phyloP scores from a whole-genome alignment of 164 flowering plant species.

The Magnolia officinalis region DNA sequence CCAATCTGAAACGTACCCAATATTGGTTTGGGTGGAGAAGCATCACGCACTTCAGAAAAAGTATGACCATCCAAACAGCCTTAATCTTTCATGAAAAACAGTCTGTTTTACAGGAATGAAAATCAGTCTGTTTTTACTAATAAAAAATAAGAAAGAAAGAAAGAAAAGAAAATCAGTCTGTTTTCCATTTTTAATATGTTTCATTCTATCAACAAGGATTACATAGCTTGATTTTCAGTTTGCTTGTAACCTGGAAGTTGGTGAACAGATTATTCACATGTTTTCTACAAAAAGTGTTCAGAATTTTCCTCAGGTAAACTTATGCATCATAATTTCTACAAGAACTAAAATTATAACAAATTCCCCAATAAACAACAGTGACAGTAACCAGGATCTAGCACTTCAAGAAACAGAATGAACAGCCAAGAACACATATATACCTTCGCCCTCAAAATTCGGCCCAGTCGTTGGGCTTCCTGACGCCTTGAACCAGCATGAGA shows the following conservation, averaged over 20 bases:
- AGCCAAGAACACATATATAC: slow-evolving; percentile 29
- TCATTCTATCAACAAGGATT: no score
- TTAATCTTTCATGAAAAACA: no score
- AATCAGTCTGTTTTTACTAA: no score
- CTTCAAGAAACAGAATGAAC: neutral
- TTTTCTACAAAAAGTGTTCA: neutral
- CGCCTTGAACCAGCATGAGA: slow-evolving; percentile 99
- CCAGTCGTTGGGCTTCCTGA: slow-evolving; percentile 98
- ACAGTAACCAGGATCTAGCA: slow-evolving; percentile 1
- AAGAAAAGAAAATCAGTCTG: no score
- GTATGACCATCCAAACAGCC: no score
- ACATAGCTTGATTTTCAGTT: no score
- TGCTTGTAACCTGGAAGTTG: neutral
- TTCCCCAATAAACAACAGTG: neutral
- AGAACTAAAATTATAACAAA: neutral
- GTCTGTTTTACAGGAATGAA: no score
- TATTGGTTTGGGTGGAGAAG: no score
- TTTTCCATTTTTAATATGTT: no score
- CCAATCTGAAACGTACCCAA: no score
- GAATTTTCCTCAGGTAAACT: neutral
- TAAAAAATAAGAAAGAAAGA: no score
- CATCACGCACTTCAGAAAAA: no score
- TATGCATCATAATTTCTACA: neutral
- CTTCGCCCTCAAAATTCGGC: slow-evolving; percentile 98
- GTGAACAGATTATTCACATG: neutral